Percentiles rank a stretch among this genome's conserved stretches.
Evolutionary conservation across 148 eudicot genomes (phyloP).

Genomic region (Rhododendron kiyosumense): DNA sequence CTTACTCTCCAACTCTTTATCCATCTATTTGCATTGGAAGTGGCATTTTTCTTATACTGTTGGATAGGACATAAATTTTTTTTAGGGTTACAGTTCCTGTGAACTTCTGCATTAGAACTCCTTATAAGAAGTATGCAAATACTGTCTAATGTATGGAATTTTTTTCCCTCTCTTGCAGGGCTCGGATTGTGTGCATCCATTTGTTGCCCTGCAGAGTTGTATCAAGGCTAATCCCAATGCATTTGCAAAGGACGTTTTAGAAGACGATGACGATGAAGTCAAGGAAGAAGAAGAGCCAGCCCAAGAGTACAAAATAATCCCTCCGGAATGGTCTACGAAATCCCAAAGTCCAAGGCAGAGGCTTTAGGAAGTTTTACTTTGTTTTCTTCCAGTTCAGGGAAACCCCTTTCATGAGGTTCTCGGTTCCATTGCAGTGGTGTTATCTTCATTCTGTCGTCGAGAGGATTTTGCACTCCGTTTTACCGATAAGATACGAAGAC

Average conservation of each 20-base stretch:
- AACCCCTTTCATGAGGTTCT: background rate
- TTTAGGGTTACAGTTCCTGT: background rate
- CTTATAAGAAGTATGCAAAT: background rate
- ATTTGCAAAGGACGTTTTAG: conserved; percentile 61
- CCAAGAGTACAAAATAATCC: conserved; percentile 41
- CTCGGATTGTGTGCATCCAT: conserved; percentile 83
- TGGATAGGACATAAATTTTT: background rate
- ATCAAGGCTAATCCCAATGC: conserved; percentile 78
- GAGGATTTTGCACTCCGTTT: background rate
- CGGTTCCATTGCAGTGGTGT: background rate
- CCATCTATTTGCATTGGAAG: background rate
- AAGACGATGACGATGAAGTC: conserved; percentile 48
- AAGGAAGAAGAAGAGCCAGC: conserved; percentile 35
- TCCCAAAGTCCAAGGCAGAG: conserved; percentile 38
- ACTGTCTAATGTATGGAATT: background rate
- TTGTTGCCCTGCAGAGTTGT: conserved; percentile 75
- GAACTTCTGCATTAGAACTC: background rate
- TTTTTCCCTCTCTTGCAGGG: conserved; percentile 40
- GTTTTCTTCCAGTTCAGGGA: background rate
- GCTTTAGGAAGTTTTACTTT: conserved; percentile 26
- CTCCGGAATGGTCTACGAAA: conserved; percentile 67
- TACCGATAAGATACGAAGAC: too few species aligned
- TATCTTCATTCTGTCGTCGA: background rate
- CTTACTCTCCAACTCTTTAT: background rate
- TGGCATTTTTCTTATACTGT: background rate